Evolutionary conservation across 257 asterid species (phyloP), one percentile per base, ranked within the genome.

Genomic region (Petunia axillaris): DNA sequence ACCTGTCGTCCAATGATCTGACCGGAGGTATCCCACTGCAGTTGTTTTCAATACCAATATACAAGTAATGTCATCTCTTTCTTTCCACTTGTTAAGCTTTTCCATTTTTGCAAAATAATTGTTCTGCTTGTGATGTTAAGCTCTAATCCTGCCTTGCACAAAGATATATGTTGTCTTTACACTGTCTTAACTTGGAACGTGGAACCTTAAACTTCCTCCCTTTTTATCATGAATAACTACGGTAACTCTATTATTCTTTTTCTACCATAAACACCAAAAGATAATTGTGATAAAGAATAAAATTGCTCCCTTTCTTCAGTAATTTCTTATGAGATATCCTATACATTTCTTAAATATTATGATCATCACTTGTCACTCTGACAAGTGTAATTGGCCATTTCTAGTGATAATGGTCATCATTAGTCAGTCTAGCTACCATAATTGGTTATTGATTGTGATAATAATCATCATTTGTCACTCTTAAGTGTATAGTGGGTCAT

Each of bases 1-100:
- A 95, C 83, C 91, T 95, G 67, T 93, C 98, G 25, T 89, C 91
- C 79, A 95, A 91, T 82, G 78, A 87, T 75, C 89, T 95, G 82
- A 87, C 87, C 48, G 98, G 98, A 80, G 89, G 77, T 81, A 77
- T 95, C 81, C 98, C 98, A 10, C 73, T 70, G 68, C 76, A 85
- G 37, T 81, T 95, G 76, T 91, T 91, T 79, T 86, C 93, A 25
- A 74, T 84, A 9, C 91, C 97, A 41, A 81, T 85, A 66, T 91
- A 90, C 92, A 93, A 93, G 98, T 94, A 86, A 15, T 89, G 84
- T 14, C 6, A 11, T 73, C 48, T 50, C 62, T 73, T 73, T 73
- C 62, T 73, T 50, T 38, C 46, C 43, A 50, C 62, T 73, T 50
- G 62, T 73, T 50, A 35, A 50, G 36, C 62, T 13, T 59, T 52